Evolutionary conservation across 768 basidiomycete species (phyloP).

Genomic region (Pleurotus platypus): DNA sequence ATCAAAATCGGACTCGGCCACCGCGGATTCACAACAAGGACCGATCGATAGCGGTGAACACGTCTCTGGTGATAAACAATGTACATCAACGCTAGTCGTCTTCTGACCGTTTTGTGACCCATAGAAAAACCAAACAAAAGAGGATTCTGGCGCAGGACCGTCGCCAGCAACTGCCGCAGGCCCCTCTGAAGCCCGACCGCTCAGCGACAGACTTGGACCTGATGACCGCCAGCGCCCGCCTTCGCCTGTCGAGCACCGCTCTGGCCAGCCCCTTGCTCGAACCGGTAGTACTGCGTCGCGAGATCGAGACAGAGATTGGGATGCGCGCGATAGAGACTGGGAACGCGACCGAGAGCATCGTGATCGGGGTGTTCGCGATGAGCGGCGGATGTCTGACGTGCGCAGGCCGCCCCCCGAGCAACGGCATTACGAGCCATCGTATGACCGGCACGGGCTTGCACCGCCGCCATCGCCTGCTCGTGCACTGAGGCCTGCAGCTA

Average conservation of each 20-base stretch:
- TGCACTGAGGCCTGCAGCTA: neutral
- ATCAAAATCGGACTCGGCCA: slow-evolving; percentile 17
- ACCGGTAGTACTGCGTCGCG: slow-evolving; percentile 12
- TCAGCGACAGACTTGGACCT: slow-evolving; percentile 6
- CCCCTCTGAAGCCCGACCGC: neutral
- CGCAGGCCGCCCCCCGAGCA: slow-evolving; percentile 43
- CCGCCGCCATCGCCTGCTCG: slow-evolving; percentile 9
- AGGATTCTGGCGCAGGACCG: slow-evolving; percentile 7
- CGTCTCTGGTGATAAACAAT: neutral
- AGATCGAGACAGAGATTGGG: slow-evolving; percentile 34
- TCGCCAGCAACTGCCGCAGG: neutral
- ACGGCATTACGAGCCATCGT: slow-evolving; percentile 46
- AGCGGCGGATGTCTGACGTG: slow-evolving; percentile 20
- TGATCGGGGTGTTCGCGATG: slow-evolving; percentile 27
- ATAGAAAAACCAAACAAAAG: neutral
- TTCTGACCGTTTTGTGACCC: neutral
- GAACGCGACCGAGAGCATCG: slow-evolving; percentile 33
- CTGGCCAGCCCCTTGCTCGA: slow-evolving; percentile 12
- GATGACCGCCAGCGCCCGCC: slow-evolving; percentile 28
- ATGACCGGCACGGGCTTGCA: slow-evolving; percentile 23
- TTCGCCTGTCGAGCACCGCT: slow-evolving; percentile 14
- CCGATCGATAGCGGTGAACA: slow-evolving; percentile 4
- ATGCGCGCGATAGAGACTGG: slow-evolving; percentile 14
- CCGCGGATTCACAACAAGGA: slow-evolving; percentile 26
- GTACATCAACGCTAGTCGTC: neutral